Percentiles rank a stretch among this genome's conserved stretches.
These are phyloP conservation scores for Schizopora paradoxa DNA, from an alignment of 1,284 basidiomycete species.

Conservation along the genomic window DNA sequence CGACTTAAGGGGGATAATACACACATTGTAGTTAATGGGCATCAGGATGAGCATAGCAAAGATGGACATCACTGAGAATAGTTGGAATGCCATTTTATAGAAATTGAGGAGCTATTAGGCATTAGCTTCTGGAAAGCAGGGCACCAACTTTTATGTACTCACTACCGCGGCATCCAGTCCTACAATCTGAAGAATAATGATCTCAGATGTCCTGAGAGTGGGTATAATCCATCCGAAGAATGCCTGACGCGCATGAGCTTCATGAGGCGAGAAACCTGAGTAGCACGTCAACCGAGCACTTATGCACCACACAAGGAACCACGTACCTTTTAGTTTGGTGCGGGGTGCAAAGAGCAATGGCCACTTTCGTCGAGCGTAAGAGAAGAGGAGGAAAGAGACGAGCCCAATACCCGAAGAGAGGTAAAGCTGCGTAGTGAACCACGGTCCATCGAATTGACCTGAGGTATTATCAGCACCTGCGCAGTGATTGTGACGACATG, in stretches of 20 bases:
- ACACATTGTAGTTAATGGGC: constrained; percentile 84
- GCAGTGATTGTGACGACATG: background rate
- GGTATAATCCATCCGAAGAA: constrained; percentile 97
- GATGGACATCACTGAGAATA: constrained; percentile 83
- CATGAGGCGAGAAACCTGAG: constrained; percentile 83
- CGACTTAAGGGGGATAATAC: constrained; percentile 20
- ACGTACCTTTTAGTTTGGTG: constrained; percentile 86
- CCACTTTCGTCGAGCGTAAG: constrained; percentile 82
- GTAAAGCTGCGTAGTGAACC: constrained; percentile 87
- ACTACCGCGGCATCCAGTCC: constrained; percentile 94
- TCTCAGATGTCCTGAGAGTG: constrained; percentile 86
- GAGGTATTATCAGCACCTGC: background rate
- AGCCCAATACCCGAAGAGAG: constrained; percentile 79
- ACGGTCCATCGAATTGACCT: constrained; percentile 82
- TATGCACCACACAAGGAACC: constrained; percentile 22
- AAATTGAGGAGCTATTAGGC: constrained; percentile 79
- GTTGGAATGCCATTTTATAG: constrained; percentile 90
- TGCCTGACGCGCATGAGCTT: constrained; percentile 75
- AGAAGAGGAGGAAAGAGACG: constrained; percentile 81
- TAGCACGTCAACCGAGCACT: constrained; percentile 22
- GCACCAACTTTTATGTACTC: constrained; percentile 25
- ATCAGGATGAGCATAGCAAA: constrained; percentile 79
- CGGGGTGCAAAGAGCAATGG: constrained; percentile 87
- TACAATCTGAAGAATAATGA: constrained; percentile 93
- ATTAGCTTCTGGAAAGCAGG: constrained; percentile 1